phyloP scores from a whole-genome alignment of 2,329 filamentous ascomycete genomes.

The Aspergillus unguis region DNA sequence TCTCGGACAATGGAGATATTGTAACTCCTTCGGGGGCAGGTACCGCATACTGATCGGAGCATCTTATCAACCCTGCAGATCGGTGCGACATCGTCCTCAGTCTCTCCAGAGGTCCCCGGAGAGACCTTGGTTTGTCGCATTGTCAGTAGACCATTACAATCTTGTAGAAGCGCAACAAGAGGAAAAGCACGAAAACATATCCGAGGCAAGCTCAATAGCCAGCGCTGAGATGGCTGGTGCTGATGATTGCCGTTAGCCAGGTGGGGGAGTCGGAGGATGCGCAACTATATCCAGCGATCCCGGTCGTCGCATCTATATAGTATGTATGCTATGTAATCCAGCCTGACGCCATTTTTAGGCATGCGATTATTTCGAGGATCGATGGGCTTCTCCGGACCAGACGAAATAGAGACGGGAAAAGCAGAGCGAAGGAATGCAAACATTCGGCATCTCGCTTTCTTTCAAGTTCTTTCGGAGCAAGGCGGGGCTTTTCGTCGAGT shows the following conservation, averaged over 20 bases:
- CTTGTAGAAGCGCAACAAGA: not conserved
- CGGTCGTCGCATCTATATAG: slow-evolving; percentile 7
- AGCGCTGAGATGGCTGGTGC: slow-evolving; percentile 9
- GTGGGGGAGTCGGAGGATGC: slow-evolving; percentile 14
- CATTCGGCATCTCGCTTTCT: slow-evolving; percentile 2
- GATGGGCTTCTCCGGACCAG: not conserved
- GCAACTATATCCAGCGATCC: slow-evolving; percentile 10
- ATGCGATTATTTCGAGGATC: not conserved
- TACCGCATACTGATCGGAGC: not conserved
- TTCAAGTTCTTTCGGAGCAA: slow-evolving; percentile 7
- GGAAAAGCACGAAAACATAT: not conserved
- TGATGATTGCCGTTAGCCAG: slow-evolving; percentile 18
- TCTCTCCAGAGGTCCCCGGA: slow-evolving; percentile 1
- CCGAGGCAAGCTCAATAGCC: slow-evolving; percentile 3
- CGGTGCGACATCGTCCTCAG: slow-evolving; percentile 9
- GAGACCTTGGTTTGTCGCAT: not conserved
- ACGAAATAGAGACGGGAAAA: slow-evolving; percentile 7
- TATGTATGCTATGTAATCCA: slow-evolving; percentile 11
- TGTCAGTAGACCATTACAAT: not conserved
- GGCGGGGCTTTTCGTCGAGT: slow-evolving; percentile 8
- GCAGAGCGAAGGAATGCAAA: slow-evolving; percentile 3
- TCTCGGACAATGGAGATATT: slow-evolving; percentile 13
- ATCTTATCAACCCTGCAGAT: slow-evolving; percentile 13
- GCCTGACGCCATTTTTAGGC: not conserved
- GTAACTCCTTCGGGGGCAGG: slow-evolving; percentile 8